Base-by-base conservation (phyloP, 2,329 filamentous ascomycete species). In the Stemphylium lycopersici region DNA sequence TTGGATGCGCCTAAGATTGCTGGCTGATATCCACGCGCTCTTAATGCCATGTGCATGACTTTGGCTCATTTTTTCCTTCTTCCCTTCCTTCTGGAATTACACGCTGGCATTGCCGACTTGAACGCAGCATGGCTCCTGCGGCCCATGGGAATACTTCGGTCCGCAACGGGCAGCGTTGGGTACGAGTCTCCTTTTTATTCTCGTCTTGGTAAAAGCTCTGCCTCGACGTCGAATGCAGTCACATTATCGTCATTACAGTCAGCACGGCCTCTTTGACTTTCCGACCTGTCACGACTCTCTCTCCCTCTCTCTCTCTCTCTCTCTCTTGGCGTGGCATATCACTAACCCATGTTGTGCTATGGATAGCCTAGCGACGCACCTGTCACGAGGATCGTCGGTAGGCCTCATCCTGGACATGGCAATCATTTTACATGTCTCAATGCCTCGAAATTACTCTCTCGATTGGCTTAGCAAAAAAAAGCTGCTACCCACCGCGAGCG, bases 1-100 rank as follows among this genome's bases (percentile, higher is more conserved):
- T 49, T 37, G 29, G 11, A 33, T 32, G 38, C 34, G 37, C 26
- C 26, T 40, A 45, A 52, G 50, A 49, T 48, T 56, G 46, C 22
- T 22, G 34, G 5, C 26, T 10, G 26, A 29, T 10, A 29, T 29
- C 26, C 26, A 11, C 5, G 7, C 8, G 6, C 26, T 29, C 26
- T 29, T 11, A 11, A 29, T 29, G 26, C 26, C 26, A 29, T 29
- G 26, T 11, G 26, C 26, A 29, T 11, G 26, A 29, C 26, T 11
- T 29, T 29, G 10, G 26, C 26, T 29, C 10, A 10, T 8, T 29
- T 29, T 29, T 26, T 26, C 24, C 7, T n/a, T n/a, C n/a, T n/a
- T n/a, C n/a, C n/a, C n/a, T n/a, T n/a, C 11, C 26, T 29, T 29
- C 26, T 29, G 26, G 26, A 10, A 29, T 11, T 11, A 7, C 26